A percentile compares a stretch with the other conserved stretches of the same genome.
Conservation (phyloP, 2,329 filamentous ascomycete species). For the Cryphonectria nitschkei region DNA sequence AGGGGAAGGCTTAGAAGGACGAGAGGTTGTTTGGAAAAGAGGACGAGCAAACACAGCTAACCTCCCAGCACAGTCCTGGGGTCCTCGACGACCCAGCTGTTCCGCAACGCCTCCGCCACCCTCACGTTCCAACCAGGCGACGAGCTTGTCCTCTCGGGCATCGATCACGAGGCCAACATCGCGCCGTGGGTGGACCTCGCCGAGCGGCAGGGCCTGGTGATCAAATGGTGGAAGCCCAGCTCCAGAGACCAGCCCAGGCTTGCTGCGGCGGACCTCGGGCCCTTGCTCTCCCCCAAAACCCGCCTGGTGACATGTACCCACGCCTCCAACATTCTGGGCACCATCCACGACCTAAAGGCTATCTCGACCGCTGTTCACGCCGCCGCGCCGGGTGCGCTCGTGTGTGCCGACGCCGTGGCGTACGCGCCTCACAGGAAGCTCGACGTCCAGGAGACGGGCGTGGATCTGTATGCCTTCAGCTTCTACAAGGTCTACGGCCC, state of each 20-base stretch:
- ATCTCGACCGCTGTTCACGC: slow-evolving; percentile 58
- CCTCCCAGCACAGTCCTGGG: slow-evolving; percentile 60
- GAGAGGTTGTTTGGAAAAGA: not conserved
- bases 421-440: slow-evolving; percentile 74
- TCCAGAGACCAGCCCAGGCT: slow-evolving; percentile 61
- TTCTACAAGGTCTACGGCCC: slow-evolving; percentile 87
- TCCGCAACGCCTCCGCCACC: slow-evolving; percentile 69
- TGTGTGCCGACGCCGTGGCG: slow-evolving; percentile 77
- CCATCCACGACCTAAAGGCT: slow-evolving; percentile 64
- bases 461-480: slow-evolving; percentile 77
- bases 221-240: slow-evolving; percentile 72
- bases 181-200: slow-evolving; percentile 74
- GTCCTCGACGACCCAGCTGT: slow-evolving; percentile 74
- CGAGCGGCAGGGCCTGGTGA: slow-evolving; percentile 56
- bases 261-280: slow-evolving; percentile 56
- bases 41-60: not conserved
- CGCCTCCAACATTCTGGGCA: slow-evolving; percentile 73
- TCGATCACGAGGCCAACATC: slow-evolving; percentile 81
- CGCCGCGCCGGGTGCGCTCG: slow-evolving; percentile 55
- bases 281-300: slow-evolving; percentile 65
- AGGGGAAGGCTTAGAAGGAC: not conserved
- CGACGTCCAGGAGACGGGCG: slow-evolving; percentile 69
- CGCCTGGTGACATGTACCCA: slow-evolving; percentile 75
- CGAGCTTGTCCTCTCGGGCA: slow-evolving; percentile 70
- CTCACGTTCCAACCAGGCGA: slow-evolving; percentile 59